Conservation (phyloP, 2,329 filamentous ascomycete species). For the Cyphellophora attinorum region DNA sequence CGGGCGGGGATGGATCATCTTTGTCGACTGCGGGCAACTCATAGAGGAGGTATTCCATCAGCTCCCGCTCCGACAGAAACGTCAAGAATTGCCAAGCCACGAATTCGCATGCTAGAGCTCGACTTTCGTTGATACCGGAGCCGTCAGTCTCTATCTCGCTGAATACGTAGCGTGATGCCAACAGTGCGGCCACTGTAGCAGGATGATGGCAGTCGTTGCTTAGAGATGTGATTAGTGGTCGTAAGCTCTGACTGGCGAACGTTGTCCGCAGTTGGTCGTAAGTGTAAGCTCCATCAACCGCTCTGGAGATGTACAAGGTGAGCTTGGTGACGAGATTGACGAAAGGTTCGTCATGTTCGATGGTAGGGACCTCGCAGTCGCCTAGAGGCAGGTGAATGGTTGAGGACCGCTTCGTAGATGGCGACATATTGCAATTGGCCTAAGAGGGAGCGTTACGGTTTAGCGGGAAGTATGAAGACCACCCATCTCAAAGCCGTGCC, state of each 20-base stretch:
- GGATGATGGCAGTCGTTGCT: conserved; percentile 34
- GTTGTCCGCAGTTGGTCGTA: conserved; percentile 35
- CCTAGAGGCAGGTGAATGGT: no score
- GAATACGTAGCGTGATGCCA: conserved; percentile 52
- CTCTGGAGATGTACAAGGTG: conserved; percentile 30
- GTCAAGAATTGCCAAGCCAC: conserved; percentile 54
- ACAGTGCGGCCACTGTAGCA: conserved; percentile 36
- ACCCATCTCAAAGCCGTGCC: no score
- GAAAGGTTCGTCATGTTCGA: conserved; percentile 30
- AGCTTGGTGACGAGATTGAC: conserved; percentile 31
- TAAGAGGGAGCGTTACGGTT: no score
- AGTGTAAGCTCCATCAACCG: conserved; percentile 31
- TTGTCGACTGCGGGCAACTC: conserved; percentile 33
- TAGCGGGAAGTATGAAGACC: no score
- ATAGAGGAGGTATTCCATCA: conserved; percentile 47
- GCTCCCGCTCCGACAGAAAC: conserved; percentile 45
- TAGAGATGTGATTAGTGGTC: conserved; percentile 28
- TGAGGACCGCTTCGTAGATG: no score
- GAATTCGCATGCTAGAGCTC: conserved; percentile 50
- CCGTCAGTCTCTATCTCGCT: conserved; percentile 35
- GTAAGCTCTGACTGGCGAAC: conserved; percentile 26
- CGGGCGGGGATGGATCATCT: conserved; percentile 1
- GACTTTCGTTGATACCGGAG: conserved; percentile 45
- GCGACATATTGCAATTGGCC: no score
- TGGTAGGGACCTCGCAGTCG: conserved; percentile 29